Evolutionary conservation across 768 basidiomycete species (phyloP).

Genomic region (Collybiopsis confluens): DNA sequence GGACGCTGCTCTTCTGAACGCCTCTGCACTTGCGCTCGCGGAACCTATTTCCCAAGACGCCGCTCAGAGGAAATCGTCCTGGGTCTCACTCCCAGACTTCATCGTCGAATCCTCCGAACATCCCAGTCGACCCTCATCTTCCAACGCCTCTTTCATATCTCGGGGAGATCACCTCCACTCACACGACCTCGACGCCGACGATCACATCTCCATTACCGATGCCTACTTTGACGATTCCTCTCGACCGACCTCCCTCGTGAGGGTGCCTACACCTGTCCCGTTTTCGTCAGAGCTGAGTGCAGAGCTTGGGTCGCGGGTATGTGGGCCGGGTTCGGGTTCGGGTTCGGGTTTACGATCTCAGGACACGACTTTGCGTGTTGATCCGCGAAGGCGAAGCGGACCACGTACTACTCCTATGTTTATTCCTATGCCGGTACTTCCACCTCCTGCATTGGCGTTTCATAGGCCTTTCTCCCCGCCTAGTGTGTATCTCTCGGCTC

Average conservation of each 20-base stretch:
- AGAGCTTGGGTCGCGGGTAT: neutral
- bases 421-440: neutral
- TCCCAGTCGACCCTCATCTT: neutral
- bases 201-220: constrained; percentile 4
- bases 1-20: neutral
- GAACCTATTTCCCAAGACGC: neutral
- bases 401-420: too few species aligned
- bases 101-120: neutral
- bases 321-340: too few species aligned
- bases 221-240: neutral
- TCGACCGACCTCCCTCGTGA: neutral
- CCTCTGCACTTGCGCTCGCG: neutral
- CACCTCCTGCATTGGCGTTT: neutral
- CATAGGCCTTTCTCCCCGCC: neutral
- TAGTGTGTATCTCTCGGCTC: neutral
- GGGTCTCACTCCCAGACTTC: neutral
- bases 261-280: neutral
- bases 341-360: neutral
- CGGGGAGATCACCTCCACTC: neutral
- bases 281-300: neutral
- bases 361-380: too few species aligned
- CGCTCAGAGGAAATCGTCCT: neutral
- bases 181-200: neutral
- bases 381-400: neutral
- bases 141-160: neutral